Percentiles rank a stretch among this genome's conserved stretches.
phyloP scores from a whole-genome alignment of 192 early-diverging fungal genomes.

The Backusella macrospora region DNA sequence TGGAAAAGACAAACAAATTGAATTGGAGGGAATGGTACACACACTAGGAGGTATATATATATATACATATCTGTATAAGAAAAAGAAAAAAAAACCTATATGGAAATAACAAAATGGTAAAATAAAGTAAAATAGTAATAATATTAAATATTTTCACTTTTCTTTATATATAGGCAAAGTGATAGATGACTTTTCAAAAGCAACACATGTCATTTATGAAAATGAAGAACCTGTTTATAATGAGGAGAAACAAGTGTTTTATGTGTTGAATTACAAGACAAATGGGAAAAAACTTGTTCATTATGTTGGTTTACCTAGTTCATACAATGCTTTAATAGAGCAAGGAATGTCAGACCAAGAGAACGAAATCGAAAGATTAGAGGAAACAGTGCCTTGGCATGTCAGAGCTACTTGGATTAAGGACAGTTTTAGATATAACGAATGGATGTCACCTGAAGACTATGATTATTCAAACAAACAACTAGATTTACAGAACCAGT shows the following conservation, averaged over 20 bases:
- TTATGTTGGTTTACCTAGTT: constrained; percentile 72
- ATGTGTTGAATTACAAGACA: constrained; percentile 2
- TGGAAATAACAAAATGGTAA: background rate
- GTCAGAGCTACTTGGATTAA: constrained; percentile 69
- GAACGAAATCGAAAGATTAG: constrained; percentile 49
- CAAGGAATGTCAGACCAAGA: constrained; percentile 45
- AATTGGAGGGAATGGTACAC: constrained; percentile 18
- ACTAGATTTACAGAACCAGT: background rate
- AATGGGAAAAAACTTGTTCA: constrained; percentile 45
- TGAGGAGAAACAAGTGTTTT: background rate
- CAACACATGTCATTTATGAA: constrained; percentile 31
- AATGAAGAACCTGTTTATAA: constrained; percentile 10
- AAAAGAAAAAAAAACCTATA: background rate
- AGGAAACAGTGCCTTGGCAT: constrained; percentile 54
- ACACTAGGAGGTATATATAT: constrained; percentile 7
- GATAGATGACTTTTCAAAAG: background rate
- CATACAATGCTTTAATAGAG: constrained; percentile 54
- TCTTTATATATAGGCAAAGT: constrained; percentile 14
- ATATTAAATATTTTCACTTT: background rate
- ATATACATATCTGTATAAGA: background rate
- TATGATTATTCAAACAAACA: constrained; percentile 20
- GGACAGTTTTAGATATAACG: constrained; percentile 69
- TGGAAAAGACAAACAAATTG: constrained; percentile 3
- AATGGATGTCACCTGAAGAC: constrained; percentile 69
- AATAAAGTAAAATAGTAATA: too few relatives aligned